phyloP scores from a whole-genome alignment of 139 green algal species.

The Chlorella ohadii region DNA sequence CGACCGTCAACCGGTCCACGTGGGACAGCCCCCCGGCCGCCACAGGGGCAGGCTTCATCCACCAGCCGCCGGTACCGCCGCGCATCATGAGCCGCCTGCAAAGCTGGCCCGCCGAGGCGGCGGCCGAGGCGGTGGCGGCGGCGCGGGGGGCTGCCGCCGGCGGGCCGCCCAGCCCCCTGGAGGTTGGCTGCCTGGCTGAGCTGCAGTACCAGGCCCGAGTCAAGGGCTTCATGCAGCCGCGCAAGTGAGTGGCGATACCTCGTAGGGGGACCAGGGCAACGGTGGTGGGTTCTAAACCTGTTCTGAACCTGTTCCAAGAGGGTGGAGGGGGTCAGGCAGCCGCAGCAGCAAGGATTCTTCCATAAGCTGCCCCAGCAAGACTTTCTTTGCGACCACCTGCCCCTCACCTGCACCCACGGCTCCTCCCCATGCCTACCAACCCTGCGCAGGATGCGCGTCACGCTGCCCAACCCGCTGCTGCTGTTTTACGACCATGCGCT shows the following conservation, averaged over 20 bases:
- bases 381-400: too few species aligned
- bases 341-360: too few species aligned
- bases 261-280: too few species aligned
- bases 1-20: not conserved
- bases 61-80: not conserved
- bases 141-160: not conserved
- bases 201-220: conserved; percentile 55
- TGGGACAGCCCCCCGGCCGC: not conserved
- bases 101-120: conserved; percentile 15
- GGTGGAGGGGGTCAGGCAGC: too few species aligned
- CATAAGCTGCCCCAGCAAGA: too few species aligned
- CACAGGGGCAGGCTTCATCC: not conserved
- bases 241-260: conserved; percentile 9
- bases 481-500: conserved; percentile 34
- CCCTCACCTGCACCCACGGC: too few species aligned
- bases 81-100: conserved; percentile 5
- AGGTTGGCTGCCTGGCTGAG: conserved; percentile 23
- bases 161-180: not conserved
- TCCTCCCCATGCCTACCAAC: too few species aligned
- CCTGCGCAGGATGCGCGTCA: conserved; percentile 40
- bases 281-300: too few species aligned
- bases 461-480: conserved; percentile 23
- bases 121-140: conserved; percentile 1
- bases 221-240: conserved; percentile 61
- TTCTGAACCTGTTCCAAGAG: too few species aligned